Evolutionary conservation across 805 yeast genomes (phyloP), one percentile per base, ranked within the genome.

Genomic region (Priceomyces haplophilus): DNA sequence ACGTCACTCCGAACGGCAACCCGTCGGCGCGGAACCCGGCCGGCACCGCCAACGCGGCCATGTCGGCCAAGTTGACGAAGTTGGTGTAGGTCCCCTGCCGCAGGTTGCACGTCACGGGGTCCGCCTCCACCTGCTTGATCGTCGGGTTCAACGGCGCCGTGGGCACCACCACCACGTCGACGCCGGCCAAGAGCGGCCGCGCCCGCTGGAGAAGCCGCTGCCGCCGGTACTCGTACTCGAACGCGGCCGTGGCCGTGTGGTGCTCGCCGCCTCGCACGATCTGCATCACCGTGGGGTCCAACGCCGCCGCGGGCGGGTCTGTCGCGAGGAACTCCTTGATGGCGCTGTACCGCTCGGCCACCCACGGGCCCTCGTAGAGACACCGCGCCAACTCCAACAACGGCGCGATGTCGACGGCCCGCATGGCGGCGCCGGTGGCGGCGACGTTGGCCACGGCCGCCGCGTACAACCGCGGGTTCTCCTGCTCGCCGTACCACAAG

Each of bases 291-390:
- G 88, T 86, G 39, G 96, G 95, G 62, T 91, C 97, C 53, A 91
- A 69, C 38, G 84, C 75, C 25, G 76, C 73, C 34, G 62, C 71
- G 24, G 93, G 88, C 15, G 93, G 89, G 56, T 81, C 76, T 6
- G 85, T 72, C 21, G 78, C 78, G 44, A 87, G 73, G 52, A 85
- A 85, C 33, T 84, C 87, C 52, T 79, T 77, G 29, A 82, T 78
- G 19, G 97, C 97, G 48, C 88, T 81, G 67, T 81, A 89, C 53
- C 99, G 79, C 69, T 91, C 99, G 18, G 95, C 88, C 8, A 91
- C 98, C 99, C 99, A 91, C n/a, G 98, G 86, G 45, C 99, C 99
- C 58, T 91, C 97, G 61, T 91, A 91, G 29, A 91, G 74, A 58
- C 93, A 86, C 53, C 79, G 79, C 13, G 98, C 99, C 44, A 91